Base-by-base conservation (phyloP, 2,329 filamentous ascomycete genomes). In the Trichoderma koningiopsis region DNA sequence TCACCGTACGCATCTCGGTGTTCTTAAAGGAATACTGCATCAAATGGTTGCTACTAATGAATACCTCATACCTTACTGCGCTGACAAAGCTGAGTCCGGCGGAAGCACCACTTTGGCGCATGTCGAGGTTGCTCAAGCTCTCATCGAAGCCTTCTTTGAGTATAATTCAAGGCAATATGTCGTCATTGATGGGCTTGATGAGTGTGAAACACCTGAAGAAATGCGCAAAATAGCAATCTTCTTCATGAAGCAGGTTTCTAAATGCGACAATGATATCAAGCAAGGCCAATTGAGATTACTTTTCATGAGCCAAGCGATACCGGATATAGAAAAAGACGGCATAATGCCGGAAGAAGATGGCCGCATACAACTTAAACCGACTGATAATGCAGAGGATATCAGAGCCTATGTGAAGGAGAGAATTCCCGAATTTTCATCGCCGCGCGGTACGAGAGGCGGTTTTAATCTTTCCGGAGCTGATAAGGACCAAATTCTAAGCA, bases 361-460 rank as follows among this genome's bases (percentile, higher is more conserved):
- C 0, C 55, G 62, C 8, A 29, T 65, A 13, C 6, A 33, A 6
- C 62, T 65, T 16, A 56, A 57, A 1, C 29, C 33, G 11, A 65
- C 52, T 1, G 62, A 65, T 19, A 65, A 65, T 16, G 62, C 62
- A 22, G 62, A 65, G 22, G 62, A 65, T 6, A 65, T 65, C 7
- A 33, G 13, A 4, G 35, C 35, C 11, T 65, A 65, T 33, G 49
- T 65, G 35, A 65, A 33, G 4, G 43, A 16, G 19, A 40, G 62
- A 11, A 65, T 65, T 19, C 24, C 35, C 5, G 62, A 65, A 3
- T 65, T 65, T 6, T 64, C 61, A 22, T 7, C 24, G 10, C 5
- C 2, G 2, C 49, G 35, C 11, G 24, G 24, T 22, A 43, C 61
- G 16, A 31, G 16, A 3, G 33, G 35, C 27, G 62, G 62, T 0